Evolutionary conservation across 2,329 filamentous ascomycete genomes (phyloP), one percentile per base, ranked within the genome.

Genomic region (Penicillium glabrum): DNA sequence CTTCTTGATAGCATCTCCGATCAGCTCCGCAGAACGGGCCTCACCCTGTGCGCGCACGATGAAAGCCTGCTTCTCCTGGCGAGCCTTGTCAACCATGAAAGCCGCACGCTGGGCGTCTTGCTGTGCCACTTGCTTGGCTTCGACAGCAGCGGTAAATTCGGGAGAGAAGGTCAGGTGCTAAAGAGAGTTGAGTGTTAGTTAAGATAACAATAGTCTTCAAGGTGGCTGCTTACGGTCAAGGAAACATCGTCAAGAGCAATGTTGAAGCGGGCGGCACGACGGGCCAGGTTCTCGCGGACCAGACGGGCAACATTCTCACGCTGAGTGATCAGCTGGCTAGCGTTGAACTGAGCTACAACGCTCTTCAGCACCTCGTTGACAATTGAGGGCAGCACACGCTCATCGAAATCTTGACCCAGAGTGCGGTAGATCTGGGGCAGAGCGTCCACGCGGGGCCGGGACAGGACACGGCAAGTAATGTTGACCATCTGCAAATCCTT

Each of bases 401-500:
- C 95, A 70, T 99, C 95, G 74, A 98, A 99, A 79, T 99, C 95
- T 55, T 88, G 88, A 53, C 95, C 95, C 35, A 99, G 84, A 1
- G 95, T 99, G 65, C 95, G 86, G 84, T 98, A 99, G 72, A 99
- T 99, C 79, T 96, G 91, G 19, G 95, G 95, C 43, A 99, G 86
- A 31, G 93, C 90, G 64, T 90, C 87, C 70, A 99, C 82, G 57
- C 92, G 87, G 55, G 95, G 95, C 68, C 92, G 84, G 57, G 93
- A 97, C 52, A 99, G 90, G 57, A 99, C 95, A 90, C 95, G 93
- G 79, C 95, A 99, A 72, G 93, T 99, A 75, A 99, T 98, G 85
- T 99, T 99, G 74, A 98, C 95, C 95, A 99, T 99, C 82, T 99
- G 95, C 78, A 99, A 81, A 79, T 99, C 95, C 83, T 99, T 99